Percentiles rank a stretch among this genome's conserved stretches.
These are phyloP conservation scores for Trametes coccinea DNA, from an alignment of 768 basidiomycete species.

Conservation along the genomic window DNA sequence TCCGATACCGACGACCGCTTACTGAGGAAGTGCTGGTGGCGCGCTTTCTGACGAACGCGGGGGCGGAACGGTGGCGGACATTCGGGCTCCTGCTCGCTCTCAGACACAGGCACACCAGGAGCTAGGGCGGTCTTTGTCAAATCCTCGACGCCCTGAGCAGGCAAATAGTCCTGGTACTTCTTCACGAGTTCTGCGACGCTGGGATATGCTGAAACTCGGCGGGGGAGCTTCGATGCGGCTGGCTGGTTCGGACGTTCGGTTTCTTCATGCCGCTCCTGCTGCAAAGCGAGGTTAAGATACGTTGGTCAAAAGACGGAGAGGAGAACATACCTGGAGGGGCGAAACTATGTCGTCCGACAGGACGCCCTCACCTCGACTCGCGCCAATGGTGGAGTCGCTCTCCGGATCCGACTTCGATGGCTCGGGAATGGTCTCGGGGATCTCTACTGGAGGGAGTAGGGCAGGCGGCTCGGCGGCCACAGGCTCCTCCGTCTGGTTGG, in stretches of 20 bases:
- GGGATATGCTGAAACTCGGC: conserved; percentile 54
- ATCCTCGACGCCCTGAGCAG: conserved; percentile 70
- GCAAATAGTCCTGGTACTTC: conserved; percentile 77
- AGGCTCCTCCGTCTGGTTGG: conserved; percentile 6
- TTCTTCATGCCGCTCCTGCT: conserved; percentile 9
- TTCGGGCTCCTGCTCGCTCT: conserved; percentile 70
- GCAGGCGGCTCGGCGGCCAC: conserved; percentile 10
- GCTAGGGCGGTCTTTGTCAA: conserved; percentile 69
- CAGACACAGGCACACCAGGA: conserved; percentile 62
- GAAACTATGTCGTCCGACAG: conserved; percentile 12
- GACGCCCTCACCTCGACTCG: conserved; percentile 29
- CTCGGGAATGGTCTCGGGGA: conserved; percentile 11
- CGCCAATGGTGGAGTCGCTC: conserved; percentile 85
- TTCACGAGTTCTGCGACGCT: conserved; percentile 85
- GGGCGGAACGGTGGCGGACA: conserved; percentile 40
- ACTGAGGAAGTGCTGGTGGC: conserved; percentile 50
- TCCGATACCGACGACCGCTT: conserved; percentile 74
- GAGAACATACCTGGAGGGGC: conserved; percentile 22
- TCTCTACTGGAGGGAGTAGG: conserved; percentile 15
- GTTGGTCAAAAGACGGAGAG: background rate
- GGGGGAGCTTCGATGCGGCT: conserved; percentile 60
- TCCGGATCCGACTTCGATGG: conserved; percentile 60
- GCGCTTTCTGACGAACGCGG: conserved; percentile 47
- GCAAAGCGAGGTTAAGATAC: background rate
- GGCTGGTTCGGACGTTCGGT: conserved; percentile 30